A percentile compares a stretch with the other conserved stretches of the same genome.
phyloP scores from a whole-genome alignment of 768 basidiomycete genomes.

The Boletales sp. region DNA sequence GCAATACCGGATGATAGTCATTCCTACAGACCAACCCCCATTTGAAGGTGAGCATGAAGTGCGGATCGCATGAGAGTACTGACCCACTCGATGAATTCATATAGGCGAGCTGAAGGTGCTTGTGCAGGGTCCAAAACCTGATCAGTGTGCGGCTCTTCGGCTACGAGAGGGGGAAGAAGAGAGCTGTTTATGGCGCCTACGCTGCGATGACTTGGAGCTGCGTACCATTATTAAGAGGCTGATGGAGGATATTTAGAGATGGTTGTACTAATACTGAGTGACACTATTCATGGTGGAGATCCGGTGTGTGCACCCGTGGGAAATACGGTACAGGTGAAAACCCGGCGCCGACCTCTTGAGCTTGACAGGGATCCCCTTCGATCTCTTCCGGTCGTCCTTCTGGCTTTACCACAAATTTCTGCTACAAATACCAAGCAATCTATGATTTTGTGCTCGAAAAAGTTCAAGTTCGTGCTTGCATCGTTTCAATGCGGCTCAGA shows the following conservation, averaged over 20 bases:
- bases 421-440: constrained; percentile 34
- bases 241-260: constrained; percentile 26
- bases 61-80: not conserved
- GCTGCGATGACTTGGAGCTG: constrained; percentile 46
- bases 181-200: constrained; percentile 69
- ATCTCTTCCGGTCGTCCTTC: constrained; percentile 2
- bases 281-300: not conserved
- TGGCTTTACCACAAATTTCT: not conserved
- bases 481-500: not conserved
- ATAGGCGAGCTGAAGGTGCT: constrained; percentile 68
- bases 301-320: not conserved
- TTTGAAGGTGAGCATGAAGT: constrained; percentile 49
- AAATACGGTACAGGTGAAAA: too few species aligned
- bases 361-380: constrained; percentile 13
- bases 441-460: constrained; percentile 49
- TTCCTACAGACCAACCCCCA: constrained; percentile 51
- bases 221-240: constrained; percentile 42
- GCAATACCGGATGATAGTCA: constrained; percentile 44
- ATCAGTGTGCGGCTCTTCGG: constrained; percentile 42
- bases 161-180: constrained; percentile 65
- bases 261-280: not conserved
- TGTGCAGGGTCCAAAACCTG: constrained; percentile 29
- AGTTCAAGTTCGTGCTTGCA: constrained; percentile 22
- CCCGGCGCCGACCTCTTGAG: not conserved
- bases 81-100: constrained; percentile 1